Base-by-base conservation (phyloP, 2,329 filamentous ascomycete genomes). In the Thermothelomyces thermophilus region DNA sequence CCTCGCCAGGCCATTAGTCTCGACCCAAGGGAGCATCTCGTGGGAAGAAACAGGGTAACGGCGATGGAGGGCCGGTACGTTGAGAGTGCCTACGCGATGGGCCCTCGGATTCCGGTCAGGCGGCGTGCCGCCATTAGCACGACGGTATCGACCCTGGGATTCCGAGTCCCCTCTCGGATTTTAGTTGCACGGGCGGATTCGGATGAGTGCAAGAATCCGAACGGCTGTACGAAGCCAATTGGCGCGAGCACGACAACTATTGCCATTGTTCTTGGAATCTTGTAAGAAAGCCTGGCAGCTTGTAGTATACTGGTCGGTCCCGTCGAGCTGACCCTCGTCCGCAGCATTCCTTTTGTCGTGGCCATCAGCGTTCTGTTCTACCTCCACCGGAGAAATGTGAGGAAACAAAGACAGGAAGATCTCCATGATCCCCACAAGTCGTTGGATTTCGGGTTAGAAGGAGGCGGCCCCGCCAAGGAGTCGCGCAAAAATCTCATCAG, bases 361-460 rank as follows among this genome's bases (percentile, higher is more conserved):
- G 84, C 86, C 17, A 65, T 85, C 1, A 64, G 81, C 41, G 77
- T 89, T 1, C 71, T 96, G 34, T 63, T 90, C 56, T 84, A 83
- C 63, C 76, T 98, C 31, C 90, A 96, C 64, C 81, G 88, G 46
- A 79, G 88, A 65, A 86, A 89, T 61, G 70, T 87, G 34, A 81
- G 78, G 64, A 89, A 82, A 61, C 75, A 89, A 56, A 74, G 75
- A 48, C 71, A 75, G 51, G 93, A 98, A 69, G 93, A 98, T 69
- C 76, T 78, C 16, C 82, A 86, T 55, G 90, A 96, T 67, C 87
- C 88, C 58, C 88, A 94, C 68, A 90, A 86, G 63, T 93, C 89
- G 0, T 77, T 97, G 63, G 93, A 98, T 66, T 98, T 96, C 64
- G 93, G 93, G 31, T 69, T 96, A 63, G 88, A 70, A 33, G 70